A percentile compares a stretch with the other conserved stretches of the same genome.
Evolutionary conservation across 768 basidiomycete genomes (phyloP).

Genomic region (Podaxis carcinomalis): DNA sequence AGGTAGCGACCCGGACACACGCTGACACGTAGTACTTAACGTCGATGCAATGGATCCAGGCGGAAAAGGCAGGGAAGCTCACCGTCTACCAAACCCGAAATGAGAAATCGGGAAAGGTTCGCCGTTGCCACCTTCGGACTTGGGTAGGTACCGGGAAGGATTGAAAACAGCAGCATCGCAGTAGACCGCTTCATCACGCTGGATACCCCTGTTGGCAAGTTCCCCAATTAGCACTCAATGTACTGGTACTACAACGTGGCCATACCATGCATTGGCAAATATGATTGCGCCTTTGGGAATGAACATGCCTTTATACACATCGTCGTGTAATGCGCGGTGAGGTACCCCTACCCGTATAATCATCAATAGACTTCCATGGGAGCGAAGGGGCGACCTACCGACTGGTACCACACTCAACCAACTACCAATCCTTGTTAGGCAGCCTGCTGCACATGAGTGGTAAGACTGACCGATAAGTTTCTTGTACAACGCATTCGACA

Average conservation of each 20-base stretch:
- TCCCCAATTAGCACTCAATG: neutral
- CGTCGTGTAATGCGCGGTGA: slow-evolving; percentile 60
- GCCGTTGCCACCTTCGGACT: neutral
- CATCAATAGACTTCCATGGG: neutral
- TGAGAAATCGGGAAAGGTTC: neutral
- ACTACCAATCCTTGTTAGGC: neutral
- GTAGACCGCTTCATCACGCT: slow-evolving; percentile 45
- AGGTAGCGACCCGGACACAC: slow-evolving; percentile 4
- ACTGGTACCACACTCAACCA: slow-evolving; percentile 1
- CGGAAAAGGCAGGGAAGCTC: neutral
- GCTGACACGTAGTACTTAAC: neutral
- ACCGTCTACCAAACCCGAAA: slow-evolving; percentile 6
- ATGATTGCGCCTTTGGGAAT: slow-evolving; percentile 62
- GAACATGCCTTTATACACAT: slow-evolving; percentile 51
- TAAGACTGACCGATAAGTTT: slow-evolving; percentile 49
- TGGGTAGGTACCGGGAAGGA: slow-evolving; percentile 46
- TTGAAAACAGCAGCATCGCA: slow-evolving; percentile 45
- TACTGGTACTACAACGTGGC: neutral
- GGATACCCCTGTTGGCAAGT: slow-evolving; percentile 32
- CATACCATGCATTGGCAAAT: slow-evolving; percentile 60
- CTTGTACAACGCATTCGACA: slow-evolving; percentile 51
- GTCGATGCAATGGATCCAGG: neutral
- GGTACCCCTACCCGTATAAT: slow-evolving; percentile 42
- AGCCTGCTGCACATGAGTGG: slow-evolving; percentile 42
- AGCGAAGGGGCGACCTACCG: neutral